Conservation (phyloP, 2,329 filamentous ascomycete genomes). For the Aschersonia sp. region DNA sequence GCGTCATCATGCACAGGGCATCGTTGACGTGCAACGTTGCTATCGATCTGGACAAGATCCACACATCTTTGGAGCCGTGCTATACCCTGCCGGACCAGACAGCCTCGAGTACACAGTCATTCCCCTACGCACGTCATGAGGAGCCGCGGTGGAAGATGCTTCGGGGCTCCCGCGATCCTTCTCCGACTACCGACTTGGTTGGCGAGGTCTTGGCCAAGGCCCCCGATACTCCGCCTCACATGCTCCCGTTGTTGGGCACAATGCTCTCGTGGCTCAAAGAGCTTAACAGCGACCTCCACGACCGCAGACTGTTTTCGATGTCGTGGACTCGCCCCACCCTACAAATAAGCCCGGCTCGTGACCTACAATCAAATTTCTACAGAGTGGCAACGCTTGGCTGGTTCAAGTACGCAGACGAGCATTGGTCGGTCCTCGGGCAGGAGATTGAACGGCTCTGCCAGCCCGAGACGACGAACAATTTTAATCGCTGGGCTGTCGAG, state of each 20-base stretch:
- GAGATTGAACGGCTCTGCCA: constrained; percentile 15
- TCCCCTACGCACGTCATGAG: no score
- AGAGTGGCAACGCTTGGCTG: constrained; percentile 14
- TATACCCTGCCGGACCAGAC: neutral
- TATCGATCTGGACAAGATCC: neutral
- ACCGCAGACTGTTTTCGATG: constrained; percentile 1
- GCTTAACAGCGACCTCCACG: constrained; percentile 9
- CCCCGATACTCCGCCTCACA: neutral
- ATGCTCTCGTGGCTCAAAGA: constrained; percentile 1
- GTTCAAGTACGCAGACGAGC: constrained; percentile 10
- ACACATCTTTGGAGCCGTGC: neutral
- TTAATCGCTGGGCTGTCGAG: constrained; percentile 21
- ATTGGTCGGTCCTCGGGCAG: constrained; percentile 13
- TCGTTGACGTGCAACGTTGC: neutral
- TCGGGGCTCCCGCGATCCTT: neutral
- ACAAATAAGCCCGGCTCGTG: no score
- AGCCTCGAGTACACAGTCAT: no score
- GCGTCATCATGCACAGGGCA: neutral
- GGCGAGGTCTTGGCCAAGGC: neutral
- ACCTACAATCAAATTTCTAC: constrained; percentile 1
- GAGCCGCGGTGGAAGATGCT: no score
- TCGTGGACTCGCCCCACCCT: no score
- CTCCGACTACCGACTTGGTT: neutral
- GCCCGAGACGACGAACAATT: constrained; percentile 11
- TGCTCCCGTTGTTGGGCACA: neutral